Evolutionary conservation across 139 green algal species (phyloP).

Genomic region (Chlorella sp.): DNA sequence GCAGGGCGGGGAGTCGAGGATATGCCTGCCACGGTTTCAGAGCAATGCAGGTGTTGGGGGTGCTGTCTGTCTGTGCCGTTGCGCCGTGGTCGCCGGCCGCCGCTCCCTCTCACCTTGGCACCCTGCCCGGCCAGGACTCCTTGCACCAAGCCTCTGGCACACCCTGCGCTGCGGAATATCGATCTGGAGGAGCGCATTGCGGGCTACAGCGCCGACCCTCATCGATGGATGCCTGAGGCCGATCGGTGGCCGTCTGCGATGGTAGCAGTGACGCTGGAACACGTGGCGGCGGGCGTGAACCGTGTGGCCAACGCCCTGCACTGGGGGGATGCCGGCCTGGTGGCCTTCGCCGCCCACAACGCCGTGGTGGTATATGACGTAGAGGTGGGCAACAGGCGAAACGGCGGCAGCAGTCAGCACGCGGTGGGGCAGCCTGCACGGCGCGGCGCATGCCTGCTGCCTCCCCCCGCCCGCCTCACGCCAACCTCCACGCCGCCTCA

Average conservation of each 20-base stretch:
- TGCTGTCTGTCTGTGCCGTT: no score
- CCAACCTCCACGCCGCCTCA: not conserved
- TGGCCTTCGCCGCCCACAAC: constrained; percentile 73
- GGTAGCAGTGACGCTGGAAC: constrained; percentile 21
- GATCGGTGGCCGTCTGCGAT: not conserved
- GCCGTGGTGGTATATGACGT: constrained; percentile 71
- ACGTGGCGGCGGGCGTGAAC: constrained; percentile 72
- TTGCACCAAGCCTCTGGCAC: no score
- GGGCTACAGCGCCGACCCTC: no score
- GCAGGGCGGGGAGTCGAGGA: no score
- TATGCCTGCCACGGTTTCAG: no score
- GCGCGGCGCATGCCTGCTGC: not conserved
- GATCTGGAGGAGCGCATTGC: no score
- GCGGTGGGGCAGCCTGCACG: not conserved
- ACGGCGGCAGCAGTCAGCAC: not conserved
- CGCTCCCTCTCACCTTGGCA: no score
- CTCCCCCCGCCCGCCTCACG: not conserved
- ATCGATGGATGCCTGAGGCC: no score
- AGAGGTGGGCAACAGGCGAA: constrained; percentile 55
- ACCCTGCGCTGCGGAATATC: no score
- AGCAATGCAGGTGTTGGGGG: no score
- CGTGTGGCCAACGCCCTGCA: constrained; percentile 55
- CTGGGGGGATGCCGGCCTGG: constrained; percentile 64
- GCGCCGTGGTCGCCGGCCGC: no score
- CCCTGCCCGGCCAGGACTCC: no score